These are phyloP conservation scores for Trypethelium eluteriae DNA, from an alignment of 495 filamentous ascomycete genomes.

Conservation along the genomic window DNA sequence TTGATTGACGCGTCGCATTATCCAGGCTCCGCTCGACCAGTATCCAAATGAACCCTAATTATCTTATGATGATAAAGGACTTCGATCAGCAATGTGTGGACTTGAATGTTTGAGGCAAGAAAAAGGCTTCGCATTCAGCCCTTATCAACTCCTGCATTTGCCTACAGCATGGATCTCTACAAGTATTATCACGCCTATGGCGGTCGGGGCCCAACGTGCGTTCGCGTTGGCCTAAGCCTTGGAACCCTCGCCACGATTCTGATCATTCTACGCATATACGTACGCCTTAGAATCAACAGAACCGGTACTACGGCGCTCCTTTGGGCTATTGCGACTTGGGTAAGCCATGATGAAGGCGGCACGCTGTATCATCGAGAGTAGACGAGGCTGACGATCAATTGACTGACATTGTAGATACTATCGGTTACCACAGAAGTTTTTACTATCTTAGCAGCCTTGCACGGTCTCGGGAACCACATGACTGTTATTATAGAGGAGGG, in stretches of 20 bases:
- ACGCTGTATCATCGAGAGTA: neutral
- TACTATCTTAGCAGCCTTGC: neutral
- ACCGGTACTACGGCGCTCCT: neutral
- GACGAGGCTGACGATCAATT: neutral
- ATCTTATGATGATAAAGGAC: no score
- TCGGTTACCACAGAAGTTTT: neutral
- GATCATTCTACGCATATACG: slow-evolving; percentile 12
- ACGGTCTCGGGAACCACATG: slow-evolving; percentile 4
- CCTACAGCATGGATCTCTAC: slow-evolving; percentile 1
- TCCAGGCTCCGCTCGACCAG: no score
- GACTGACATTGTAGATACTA: neutral
- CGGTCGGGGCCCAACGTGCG: neutral
- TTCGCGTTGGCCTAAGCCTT: neutral
- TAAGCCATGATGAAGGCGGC: neutral
- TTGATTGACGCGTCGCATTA: no score
- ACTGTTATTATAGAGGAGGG: slow-evolving; percentile 3
- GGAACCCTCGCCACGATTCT: neutral
- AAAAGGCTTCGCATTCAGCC: neutral
- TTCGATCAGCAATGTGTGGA: neutral
- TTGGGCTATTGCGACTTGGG: slow-evolving; percentile 9
- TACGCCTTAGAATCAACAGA: slow-evolving; percentile 5
- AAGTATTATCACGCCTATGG: slow-evolving; percentile 5
- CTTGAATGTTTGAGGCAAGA: neutral
- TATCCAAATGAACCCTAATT: no score
- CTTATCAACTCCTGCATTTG: neutral